Evolutionary conservation across 2,329 filamentous ascomycete genomes (phyloP), one percentile per base, ranked within the genome.

Genomic region (Trichoderma cornu-damae): DNA sequence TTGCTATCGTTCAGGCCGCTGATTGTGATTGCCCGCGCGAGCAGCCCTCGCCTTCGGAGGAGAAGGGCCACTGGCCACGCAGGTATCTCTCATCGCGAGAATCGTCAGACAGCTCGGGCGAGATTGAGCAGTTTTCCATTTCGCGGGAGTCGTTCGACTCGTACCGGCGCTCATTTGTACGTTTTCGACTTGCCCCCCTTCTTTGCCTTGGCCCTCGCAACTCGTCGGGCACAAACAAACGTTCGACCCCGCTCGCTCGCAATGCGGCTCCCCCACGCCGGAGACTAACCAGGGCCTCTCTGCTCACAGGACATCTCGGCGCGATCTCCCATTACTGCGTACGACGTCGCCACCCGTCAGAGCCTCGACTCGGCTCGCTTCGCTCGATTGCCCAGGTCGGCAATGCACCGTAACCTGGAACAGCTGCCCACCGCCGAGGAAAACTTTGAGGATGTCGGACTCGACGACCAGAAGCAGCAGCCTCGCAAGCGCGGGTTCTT

Each of bases 81-180:
- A 75, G 78, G 61, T 77, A 79, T 60, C 72, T 83, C 57, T 68
- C 73, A 11, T 79, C 80, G 8, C 76, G 80, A 57, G 75, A 74
- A 42, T 85, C 83, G 4, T 78, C 75, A 63, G 79, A 83, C 62
- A 83, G 87, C 65, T 77, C 89, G 59, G 85, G 86, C 66, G 90
- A 96, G 61, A 92, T 91, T 65, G 93, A 97, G 69, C 91, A 88
- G 12, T 97, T 97, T 70, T 90, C 88, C 62, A 97, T 97, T 70
- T 96, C 92, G 35, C 84, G 93, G 67, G 94, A 97, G 75, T 96
- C 92, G 2, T 97, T 97, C 68, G 94, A 97, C 71, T 96, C 92
- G 3, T 97, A 97, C 74, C 82, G 94, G 62, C 85, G 94, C 67
- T 96, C 92, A 62, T 97, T 97, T 77, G 93, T 96, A 81, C 65